phyloP scores from a whole-genome alignment of 306 rosid genomes.

The Elaeagnus macrophylla region DNA sequence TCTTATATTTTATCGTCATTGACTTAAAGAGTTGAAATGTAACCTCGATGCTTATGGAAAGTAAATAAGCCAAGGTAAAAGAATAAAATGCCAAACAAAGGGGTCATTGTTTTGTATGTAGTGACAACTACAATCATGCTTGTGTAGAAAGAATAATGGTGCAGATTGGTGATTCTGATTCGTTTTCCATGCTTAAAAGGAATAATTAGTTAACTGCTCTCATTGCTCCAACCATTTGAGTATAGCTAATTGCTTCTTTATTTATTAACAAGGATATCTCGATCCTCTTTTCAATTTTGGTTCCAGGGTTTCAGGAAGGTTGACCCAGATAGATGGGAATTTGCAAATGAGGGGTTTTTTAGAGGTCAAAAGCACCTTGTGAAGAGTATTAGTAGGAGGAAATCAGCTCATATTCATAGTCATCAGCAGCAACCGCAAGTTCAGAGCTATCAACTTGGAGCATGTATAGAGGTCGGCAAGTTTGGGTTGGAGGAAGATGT shows the following conservation, averaged over 20 bases:
- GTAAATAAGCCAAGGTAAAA: too few relatives aligned
- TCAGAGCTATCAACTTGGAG: conserved; percentile 33
- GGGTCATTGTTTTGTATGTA: too few relatives aligned
- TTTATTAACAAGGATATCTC: neutral
- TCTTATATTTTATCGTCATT: too few relatives aligned
- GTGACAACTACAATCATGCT: neutral
- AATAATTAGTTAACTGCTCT: neutral
- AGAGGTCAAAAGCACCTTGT: conserved; percentile 53
- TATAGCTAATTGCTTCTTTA: neutral
- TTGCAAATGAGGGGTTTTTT: conserved; percentile 54
- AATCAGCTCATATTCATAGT: conserved; percentile 27
- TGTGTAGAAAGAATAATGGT: neutral
- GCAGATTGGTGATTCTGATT: neutral
- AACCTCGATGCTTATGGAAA: too few relatives aligned
- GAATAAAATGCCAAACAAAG: too few relatives aligned
- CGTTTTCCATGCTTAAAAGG: neutral
- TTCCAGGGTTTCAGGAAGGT: conserved; percentile 60
- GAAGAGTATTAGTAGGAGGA: conserved; percentile 44
- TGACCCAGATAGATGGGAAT: conserved; percentile 61
- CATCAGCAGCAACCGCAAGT: conserved; percentile 23
- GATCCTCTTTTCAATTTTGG: conserved; percentile 8
- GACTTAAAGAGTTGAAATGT: too few relatives aligned
- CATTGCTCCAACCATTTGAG: neutral
- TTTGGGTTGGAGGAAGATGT: conserved; percentile 49
- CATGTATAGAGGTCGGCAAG: conserved; percentile 34